phyloP scores from a whole-genome alignment of 1,284 basidiomycete species.

The Gomphus bonarii region DNA sequence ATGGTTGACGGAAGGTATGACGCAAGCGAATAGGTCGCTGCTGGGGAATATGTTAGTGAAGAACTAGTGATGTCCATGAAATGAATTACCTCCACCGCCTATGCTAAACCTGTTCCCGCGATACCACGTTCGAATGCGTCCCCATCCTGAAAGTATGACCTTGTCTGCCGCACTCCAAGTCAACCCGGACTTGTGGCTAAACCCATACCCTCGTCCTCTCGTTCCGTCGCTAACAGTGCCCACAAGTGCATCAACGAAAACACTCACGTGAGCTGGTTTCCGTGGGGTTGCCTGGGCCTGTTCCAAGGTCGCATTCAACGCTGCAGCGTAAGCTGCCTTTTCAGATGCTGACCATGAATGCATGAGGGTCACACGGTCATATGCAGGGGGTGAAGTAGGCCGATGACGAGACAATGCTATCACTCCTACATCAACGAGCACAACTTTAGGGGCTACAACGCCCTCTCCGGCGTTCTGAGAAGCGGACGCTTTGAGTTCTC shows the following conservation, averaged over 20 bases:
- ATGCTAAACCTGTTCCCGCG: conserved; percentile 55
- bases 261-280: conserved; percentile 41
- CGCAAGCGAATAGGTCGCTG: conserved; percentile 54
- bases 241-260: conserved; percentile 48
- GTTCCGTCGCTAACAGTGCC: conserved; percentile 45
- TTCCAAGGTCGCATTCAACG: conserved; percentile 43
- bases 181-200: conserved; percentile 29
- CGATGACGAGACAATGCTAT: conserved; percentile 24
- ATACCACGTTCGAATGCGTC: conserved; percentile 34
- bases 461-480: conserved; percentile 39
- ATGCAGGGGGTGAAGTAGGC: conserved; percentile 17
- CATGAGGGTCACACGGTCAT: conserved; percentile 39
- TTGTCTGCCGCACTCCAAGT: conserved; percentile 25
- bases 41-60: conserved; percentile 24
- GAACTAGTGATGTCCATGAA: not conserved
- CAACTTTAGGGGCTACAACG: conserved; percentile 52
- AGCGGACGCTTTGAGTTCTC: conserved; percentile 48
- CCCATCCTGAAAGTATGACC: conserved; percentile 11
- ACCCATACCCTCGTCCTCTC: conserved; percentile 20
- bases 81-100: conserved; percentile 59
- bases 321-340: conserved; percentile 55
- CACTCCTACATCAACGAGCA: conserved; percentile 56
- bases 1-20: conserved; percentile 58
- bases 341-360: conserved; percentile 63
- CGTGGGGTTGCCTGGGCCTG: conserved; percentile 29